These are phyloP conservation scores for Talaromyces pinophilus DNA, from an alignment of 2,329 filamentous ascomycete genomes.

Conservation along the genomic window DNA sequence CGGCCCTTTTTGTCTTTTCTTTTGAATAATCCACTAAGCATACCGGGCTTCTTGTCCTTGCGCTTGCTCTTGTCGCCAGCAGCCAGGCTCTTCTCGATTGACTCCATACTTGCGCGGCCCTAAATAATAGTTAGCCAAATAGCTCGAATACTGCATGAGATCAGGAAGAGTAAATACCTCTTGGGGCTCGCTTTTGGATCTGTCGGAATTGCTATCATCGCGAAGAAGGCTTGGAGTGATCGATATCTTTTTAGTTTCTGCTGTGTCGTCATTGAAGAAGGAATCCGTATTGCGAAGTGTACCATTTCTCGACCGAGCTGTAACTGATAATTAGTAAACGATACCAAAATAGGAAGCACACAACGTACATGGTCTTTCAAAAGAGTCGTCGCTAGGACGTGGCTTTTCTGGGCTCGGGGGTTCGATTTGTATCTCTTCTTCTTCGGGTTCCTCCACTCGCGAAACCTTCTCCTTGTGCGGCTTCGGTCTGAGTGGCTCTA, in stretches of 20 bases:
- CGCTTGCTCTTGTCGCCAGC: slow-evolving; percentile 65
- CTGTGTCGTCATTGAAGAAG: slow-evolving; percentile 94
- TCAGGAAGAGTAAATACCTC: slow-evolving; percentile 36
- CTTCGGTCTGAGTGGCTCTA: slow-evolving; percentile 49
- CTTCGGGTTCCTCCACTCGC: slow-evolving; percentile 29
- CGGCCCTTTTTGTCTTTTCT: slow-evolving; percentile 64
- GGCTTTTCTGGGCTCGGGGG: slow-evolving; percentile 39
- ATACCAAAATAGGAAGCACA: background rate
- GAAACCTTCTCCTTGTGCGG: slow-evolving; percentile 39
- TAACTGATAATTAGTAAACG: slow-evolving; percentile 27
- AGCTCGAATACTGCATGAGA: slow-evolving; percentile 29
- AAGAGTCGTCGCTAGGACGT: slow-evolving; percentile 67
- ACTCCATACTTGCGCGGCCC: slow-evolving; percentile 70
- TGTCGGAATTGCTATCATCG: slow-evolving; percentile 63
- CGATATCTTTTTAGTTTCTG: slow-evolving; percentile 96
- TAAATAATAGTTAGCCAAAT: slow-evolving; percentile 37
- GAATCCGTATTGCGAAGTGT: slow-evolving; percentile 90
- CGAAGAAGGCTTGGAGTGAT: slow-evolving; percentile 89
- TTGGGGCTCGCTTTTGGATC: slow-evolving; percentile 37
- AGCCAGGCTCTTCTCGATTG: slow-evolving; percentile 67
- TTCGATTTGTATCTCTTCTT: slow-evolving; percentile 32
- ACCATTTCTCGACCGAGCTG: slow-evolving; percentile 70
- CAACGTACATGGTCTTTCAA: slow-evolving; percentile 50
- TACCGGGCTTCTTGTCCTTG: slow-evolving; percentile 70
- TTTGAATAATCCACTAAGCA: slow-evolving; percentile 70